A percentile compares a stretch with the other conserved stretches of the same genome.
Conservation (phyloP, 176 grass and related monocot species). For the Bromus sterilis region DNA sequence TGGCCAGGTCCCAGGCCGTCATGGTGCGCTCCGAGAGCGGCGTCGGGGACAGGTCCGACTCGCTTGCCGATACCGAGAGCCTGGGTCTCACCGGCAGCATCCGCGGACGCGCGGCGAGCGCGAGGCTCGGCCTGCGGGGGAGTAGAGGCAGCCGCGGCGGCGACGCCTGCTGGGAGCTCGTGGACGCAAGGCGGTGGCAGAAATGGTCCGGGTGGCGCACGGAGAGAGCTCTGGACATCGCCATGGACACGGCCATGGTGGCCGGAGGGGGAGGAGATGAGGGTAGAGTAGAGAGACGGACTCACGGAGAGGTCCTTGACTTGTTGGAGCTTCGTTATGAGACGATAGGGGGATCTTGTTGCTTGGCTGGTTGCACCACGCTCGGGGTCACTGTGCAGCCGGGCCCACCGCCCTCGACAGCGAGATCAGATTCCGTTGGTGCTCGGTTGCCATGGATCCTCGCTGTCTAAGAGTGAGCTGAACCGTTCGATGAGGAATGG, state of each 20-base stretch:
- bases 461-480: neutral
- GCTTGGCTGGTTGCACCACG: neutral
- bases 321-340: conserved; percentile 1
- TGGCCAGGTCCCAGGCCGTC: conserved; percentile 72
- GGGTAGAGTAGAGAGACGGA: neutral
- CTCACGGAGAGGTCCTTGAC: neutral
- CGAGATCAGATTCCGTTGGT: neutral
- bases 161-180: conserved; percentile 4
- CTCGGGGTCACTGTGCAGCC: neutral
- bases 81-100: conserved; percentile 18
- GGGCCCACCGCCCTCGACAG: neutral
- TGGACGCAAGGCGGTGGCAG: neutral
- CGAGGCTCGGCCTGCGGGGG: conserved; percentile 12
- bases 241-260: conserved; percentile 26
- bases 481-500: conserved; percentile 8
- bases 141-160: conserved; percentile 18
- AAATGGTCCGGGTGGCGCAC: neutral
- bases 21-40: conserved; percentile 61
- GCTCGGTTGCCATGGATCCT: neutral
- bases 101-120: neutral
- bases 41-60: conserved; percentile 56
- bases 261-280: neutral
- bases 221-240: conserved; percentile 19
- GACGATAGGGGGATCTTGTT: conserved; percentile 30
- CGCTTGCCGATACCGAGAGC: neutral